Percentiles rank a stretch among this genome's conserved stretches.
phyloP scores from a whole-genome alignment of 2,329 filamentous ascomycete species.

The Fusarium keratoplasticum region DNA sequence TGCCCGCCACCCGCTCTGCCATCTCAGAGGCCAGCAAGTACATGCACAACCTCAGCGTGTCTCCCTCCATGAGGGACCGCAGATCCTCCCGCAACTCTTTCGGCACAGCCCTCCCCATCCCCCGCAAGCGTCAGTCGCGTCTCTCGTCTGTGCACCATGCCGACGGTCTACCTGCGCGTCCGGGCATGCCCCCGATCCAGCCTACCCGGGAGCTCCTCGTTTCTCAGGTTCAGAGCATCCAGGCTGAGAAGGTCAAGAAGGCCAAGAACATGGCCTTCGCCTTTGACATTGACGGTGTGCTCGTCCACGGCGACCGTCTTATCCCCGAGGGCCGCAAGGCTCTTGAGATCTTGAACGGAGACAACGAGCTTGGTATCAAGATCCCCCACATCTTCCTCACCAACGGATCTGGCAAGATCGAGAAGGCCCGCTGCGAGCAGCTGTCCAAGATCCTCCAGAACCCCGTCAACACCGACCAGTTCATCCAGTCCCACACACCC shows the following conservation, averaged over 20 bases:
- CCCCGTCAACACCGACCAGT: slow-evolving; percentile 60
- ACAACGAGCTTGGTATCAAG: slow-evolving; percentile 80
- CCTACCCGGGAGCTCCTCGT: slow-evolving; percentile 75
- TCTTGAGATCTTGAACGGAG: slow-evolving; percentile 76
- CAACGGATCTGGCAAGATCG: slow-evolving; percentile 92
- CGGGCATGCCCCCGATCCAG: slow-evolving; percentile 69
- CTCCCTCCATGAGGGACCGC: slow-evolving; percentile 75
- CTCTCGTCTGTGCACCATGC: slow-evolving; percentile 70
- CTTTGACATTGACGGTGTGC: slow-evolving; percentile 91
- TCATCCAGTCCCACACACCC: slow-evolving; percentile 82
- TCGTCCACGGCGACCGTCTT: slow-evolving; percentile 82
- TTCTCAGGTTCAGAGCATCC: slow-evolving; percentile 76
- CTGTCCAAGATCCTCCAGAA: slow-evolving; percentile 63
- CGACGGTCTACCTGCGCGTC: slow-evolving; percentile 59
- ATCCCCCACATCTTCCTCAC: slow-evolving; percentile 92
- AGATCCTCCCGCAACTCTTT: slow-evolving; percentile 81
- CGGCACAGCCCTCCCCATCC: slow-evolving; percentile 78
- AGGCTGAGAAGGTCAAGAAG: slow-evolving; percentile 71
- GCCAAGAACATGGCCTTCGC: slow-evolving; percentile 84
- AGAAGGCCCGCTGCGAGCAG: slow-evolving; percentile 84
- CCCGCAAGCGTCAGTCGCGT: slow-evolving; percentile 75
- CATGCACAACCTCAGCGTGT: slow-evolving; percentile 79
- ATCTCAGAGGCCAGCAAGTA: slow-evolving; percentile 75
- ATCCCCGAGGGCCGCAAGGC: slow-evolving; percentile 81
- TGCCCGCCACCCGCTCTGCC: slow-evolving; percentile 75